These are phyloP conservation scores for Exophiala sp. DNA, from an alignment of 2,329 filamentous ascomycete species.

Conservation along the genomic window DNA sequence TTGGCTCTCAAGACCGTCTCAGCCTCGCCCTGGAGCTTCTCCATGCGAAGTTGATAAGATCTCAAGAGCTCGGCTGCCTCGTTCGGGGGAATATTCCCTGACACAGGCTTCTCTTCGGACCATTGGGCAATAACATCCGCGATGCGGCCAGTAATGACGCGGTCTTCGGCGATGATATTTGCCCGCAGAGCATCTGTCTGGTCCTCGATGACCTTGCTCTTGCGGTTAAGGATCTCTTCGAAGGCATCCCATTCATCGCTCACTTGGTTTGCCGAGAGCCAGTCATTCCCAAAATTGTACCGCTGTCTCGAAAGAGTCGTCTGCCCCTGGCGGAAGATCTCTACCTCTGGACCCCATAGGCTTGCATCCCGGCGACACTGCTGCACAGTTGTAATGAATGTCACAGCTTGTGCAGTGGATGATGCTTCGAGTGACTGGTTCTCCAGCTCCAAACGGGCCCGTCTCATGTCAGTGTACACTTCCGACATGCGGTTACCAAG, in stretches of 20 bases:
- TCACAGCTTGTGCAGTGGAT: slow-evolving; percentile 92
- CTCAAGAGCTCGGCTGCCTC: slow-evolving; percentile 76
- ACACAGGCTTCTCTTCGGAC: slow-evolving; percentile 96
- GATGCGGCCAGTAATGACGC: slow-evolving; percentile 83
- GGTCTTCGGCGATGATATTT: slow-evolving; percentile 92
- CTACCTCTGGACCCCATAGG: slow-evolving; percentile 90
- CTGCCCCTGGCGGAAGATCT: slow-evolving; percentile 91
- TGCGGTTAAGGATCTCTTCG: slow-evolving; percentile 84
- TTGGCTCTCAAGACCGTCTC: slow-evolving; percentile 95
- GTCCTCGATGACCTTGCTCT: slow-evolving; percentile 91
- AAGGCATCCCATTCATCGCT: slow-evolving; percentile 93
- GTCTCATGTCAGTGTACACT: slow-evolving; percentile 84
- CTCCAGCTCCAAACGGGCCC: slow-evolving; percentile 83
- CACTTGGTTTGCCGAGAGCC: slow-evolving; percentile 93
- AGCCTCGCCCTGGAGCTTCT: slow-evolving; percentile 75
- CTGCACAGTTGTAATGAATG: slow-evolving; percentile 97
- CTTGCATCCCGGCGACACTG: slow-evolving; percentile 91
- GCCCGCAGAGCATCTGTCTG: slow-evolving; percentile 91
- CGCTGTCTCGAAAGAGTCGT: slow-evolving; percentile 84
- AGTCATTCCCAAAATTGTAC: slow-evolving; percentile 88
- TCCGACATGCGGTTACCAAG: slow-evolving; percentile 88
- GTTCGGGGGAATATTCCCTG: slow-evolving; percentile 84
- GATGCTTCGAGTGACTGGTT: slow-evolving; percentile 86
- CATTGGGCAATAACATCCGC: slow-evolving; percentile 76
- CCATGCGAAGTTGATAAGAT: slow-evolving; percentile 78